phyloP scores from a whole-genome alignment of 345 rosid genomes.

The Pugionium dolabratum region DNA sequence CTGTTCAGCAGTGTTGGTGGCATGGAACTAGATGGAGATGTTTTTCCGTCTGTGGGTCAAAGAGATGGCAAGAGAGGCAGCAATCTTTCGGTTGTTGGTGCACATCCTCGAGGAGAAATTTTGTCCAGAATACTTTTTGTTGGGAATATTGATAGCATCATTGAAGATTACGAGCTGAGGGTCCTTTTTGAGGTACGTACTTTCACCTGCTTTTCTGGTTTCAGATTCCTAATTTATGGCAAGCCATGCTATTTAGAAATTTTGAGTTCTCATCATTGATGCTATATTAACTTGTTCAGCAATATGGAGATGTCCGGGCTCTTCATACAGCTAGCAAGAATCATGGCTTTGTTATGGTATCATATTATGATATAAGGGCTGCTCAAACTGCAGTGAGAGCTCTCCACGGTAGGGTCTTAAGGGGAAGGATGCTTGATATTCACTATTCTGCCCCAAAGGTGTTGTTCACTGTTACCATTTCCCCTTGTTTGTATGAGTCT shows the following conservation, averaged over 20 bases:
- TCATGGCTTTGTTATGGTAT: constrained; percentile 75
- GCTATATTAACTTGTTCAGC: constrained; percentile 48
- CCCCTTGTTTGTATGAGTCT: too few relatives aligned
- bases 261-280: constrained; percentile 4
- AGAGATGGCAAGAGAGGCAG: constrained; percentile 49
- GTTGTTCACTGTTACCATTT: not conserved
- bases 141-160: constrained; percentile 66
- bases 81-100: constrained; percentile 49
- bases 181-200: constrained; percentile 78
- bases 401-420: constrained; percentile 66
- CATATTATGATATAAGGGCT: constrained; percentile 92
- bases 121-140: constrained; percentile 88
- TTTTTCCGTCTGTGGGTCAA: constrained; percentile 43
- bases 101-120: constrained; percentile 58
- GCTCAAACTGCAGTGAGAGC: constrained; percentile 72
- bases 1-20: constrained; percentile 92
- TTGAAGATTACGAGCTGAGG: constrained; percentile 80
- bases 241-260: not conserved
- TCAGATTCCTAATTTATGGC: not conserved
- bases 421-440: constrained; percentile 76
- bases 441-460: constrained; percentile 85
- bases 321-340: constrained; percentile 80
- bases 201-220: constrained; percentile 25
- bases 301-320: constrained; percentile 80
- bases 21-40: constrained; percentile 84